A percentile compares a stretch with the other conserved stretches of the same genome.
Conservation (phyloP, 257 asterid species). For the Asclepias syriaca region DNA sequence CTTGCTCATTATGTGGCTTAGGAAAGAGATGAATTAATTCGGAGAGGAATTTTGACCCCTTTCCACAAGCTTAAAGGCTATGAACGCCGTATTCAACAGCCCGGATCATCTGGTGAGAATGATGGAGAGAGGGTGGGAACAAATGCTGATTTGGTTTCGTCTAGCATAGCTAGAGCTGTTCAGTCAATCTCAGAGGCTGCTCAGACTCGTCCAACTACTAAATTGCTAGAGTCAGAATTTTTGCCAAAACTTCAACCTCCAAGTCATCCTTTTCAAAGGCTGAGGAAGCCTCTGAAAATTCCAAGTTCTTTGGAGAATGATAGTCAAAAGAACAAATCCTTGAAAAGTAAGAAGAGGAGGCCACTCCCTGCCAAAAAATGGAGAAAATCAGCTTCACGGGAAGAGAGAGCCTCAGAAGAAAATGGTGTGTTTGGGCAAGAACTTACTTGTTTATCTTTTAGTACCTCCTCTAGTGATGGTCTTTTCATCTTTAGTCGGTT, state of each 20-base stretch:
- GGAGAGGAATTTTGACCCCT: slow-evolving; percentile 94
- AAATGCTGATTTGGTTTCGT: slow-evolving; percentile 44
- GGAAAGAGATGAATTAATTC: slow-evolving; percentile 94
- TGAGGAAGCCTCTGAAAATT: slow-evolving; percentile 49
- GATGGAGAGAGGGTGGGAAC: slow-evolving; percentile 29
- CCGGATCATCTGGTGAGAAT: slow-evolving; percentile 49
- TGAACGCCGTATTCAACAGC: slow-evolving; percentile 80
- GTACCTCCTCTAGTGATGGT: neutral
- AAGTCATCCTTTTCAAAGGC: slow-evolving; percentile 66
- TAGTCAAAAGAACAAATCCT: slow-evolving; percentile 34
- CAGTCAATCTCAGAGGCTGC: slow-evolving; percentile 70
- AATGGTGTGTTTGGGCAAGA: slow-evolving; percentile 39
- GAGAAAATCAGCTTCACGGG: slow-evolving; percentile 54
- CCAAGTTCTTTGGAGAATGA: slow-evolving; percentile 43
- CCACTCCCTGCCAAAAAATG: slow-evolving; percentile 82
- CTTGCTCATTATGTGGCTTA: slow-evolving; percentile 30
- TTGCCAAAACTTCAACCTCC: slow-evolving; percentile 84
- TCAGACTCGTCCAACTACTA: slow-evolving; percentile 74
- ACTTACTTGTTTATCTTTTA: neutral
- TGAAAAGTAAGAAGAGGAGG: slow-evolving; percentile 60
- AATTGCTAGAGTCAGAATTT: slow-evolving; percentile 65
- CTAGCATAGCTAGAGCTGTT: slow-evolving; percentile 73
- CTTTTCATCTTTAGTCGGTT: neutral
- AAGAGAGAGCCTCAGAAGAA: slow-evolving; percentile 39
- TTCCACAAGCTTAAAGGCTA: slow-evolving; percentile 93